A percentile compares a stretch with the other conserved stretches of the same genome.
Evolutionary conservation across 768 basidiomycete species (phyloP).

Genomic region (Lentinula edodes): DNA sequence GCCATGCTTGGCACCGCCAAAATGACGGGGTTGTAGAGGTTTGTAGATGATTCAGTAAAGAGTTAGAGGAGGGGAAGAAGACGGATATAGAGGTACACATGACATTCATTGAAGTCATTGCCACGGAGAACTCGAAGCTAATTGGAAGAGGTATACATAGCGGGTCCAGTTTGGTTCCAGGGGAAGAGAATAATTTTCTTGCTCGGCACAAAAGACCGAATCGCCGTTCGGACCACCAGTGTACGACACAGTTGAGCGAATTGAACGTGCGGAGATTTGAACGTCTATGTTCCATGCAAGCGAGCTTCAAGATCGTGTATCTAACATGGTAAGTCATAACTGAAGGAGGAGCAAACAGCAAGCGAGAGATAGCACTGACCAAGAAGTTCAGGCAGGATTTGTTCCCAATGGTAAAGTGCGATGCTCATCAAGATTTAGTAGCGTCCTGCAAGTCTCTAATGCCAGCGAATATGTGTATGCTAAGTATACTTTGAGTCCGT

Average conservation of each 20-base stretch:
- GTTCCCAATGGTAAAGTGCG: too few relatives aligned
- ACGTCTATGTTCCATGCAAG: too few relatives aligned
- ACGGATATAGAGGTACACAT: constrained; percentile 9
- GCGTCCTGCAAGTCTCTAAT: too few relatives aligned
- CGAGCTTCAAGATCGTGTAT: too few relatives aligned
- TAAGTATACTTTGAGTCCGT: too few relatives aligned
- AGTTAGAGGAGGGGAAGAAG: not conserved
- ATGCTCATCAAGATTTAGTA: too few relatives aligned
- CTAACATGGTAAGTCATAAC: too few relatives aligned
- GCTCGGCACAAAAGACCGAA: not conserved
- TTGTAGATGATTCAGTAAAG: not conserved
- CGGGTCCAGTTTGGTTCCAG: not conserved
- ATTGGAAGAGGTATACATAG: not conserved
- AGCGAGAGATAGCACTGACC: too few relatives aligned
- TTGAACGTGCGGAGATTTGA: not conserved
- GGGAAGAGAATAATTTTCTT: not conserved
- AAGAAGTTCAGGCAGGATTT: too few relatives aligned
- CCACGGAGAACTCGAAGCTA: not conserved
- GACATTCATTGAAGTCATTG: constrained; percentile 9
- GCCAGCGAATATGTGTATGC: too few relatives aligned
- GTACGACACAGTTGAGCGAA: not conserved
- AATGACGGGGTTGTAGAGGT: not conserved
- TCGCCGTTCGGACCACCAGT: not conserved
- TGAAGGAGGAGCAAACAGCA: too few relatives aligned
- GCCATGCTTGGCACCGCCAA: not conserved